Percentiles rank a stretch among this genome's conserved stretches.
Conservation (phyloP, 2,329 filamentous ascomycete genomes). For the Biscogniauxia marginata region DNA sequence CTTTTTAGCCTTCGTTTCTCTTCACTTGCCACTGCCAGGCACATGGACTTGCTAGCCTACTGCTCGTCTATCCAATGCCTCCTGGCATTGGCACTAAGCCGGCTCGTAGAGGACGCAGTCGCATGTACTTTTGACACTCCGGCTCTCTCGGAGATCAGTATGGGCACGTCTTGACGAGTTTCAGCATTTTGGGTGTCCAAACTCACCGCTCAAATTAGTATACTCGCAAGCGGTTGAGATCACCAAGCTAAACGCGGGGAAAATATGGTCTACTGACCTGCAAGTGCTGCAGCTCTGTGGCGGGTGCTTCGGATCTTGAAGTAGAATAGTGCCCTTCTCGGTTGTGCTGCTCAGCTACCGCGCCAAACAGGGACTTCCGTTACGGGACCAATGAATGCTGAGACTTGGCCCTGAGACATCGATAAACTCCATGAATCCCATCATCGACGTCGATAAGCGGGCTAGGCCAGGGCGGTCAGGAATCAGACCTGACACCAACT, state of each 20-base stretch:
- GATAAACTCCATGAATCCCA: conserved; percentile 9
- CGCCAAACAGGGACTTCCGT: conserved; percentile 1
- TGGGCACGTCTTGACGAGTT: background rate
- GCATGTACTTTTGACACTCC: background rate
- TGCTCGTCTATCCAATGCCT: too few relatives aligned
- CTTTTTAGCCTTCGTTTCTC: background rate
- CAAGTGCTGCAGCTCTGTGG: background rate
- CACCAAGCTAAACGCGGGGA: background rate
- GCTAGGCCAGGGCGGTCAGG: background rate
- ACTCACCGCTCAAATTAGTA: background rate
- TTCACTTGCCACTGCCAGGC: background rate
- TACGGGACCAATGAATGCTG: conserved; percentile 15
- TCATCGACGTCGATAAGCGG: background rate
- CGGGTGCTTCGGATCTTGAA: background rate
- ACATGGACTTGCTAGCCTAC: background rate
- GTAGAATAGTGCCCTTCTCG: background rate
- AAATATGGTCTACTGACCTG: background rate
- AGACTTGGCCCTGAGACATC: conserved; percentile 17
- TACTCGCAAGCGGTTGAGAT: background rate
- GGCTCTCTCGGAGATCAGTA: background rate
- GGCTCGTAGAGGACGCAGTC: background rate
- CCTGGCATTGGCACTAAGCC: background rate
- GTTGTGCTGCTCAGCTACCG: conserved; percentile 7
- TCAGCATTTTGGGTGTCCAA: background rate
- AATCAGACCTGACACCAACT: conserved; percentile 10